These are phyloP conservation scores for Amanita inopinata DNA, from an alignment of 768 basidiomycete genomes.

Conservation along the genomic window DNA sequence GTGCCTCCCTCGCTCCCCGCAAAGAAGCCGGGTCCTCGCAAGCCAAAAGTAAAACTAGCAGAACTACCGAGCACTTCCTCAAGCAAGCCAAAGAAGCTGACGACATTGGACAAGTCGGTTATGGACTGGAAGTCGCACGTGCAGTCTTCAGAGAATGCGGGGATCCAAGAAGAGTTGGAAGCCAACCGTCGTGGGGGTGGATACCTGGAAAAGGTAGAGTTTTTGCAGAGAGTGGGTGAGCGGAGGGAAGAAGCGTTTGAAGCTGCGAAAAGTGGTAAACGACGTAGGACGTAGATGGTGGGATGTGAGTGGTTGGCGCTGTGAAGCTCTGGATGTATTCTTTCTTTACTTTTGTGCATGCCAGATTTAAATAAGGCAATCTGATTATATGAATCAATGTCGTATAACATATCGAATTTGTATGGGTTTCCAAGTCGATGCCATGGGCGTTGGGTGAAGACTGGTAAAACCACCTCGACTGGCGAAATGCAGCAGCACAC, in stretches of 20 bases:
- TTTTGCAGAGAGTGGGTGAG: constrained; percentile 65
- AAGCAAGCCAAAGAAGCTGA: constrained; percentile 63
- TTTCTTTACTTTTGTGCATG: neutral
- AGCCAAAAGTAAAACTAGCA: constrained; percentile 47
- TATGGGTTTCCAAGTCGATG: too few relatives aligned
- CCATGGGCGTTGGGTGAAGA: too few relatives aligned
- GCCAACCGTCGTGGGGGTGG: constrained; percentile 67
- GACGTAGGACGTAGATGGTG: constrained; percentile 28
- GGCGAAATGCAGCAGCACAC: too few relatives aligned
- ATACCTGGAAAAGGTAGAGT: constrained; percentile 80
- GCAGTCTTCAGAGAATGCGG: constrained; percentile 26
- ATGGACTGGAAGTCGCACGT: constrained; percentile 80
- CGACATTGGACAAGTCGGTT: constrained; percentile 77
- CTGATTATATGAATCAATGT: too few relatives aligned
- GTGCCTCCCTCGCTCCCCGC: constrained; percentile 17
- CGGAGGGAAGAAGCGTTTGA: constrained; percentile 60
- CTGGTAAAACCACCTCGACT: too few relatives aligned
- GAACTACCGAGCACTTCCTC: constrained; percentile 33
- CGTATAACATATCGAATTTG: too few relatives aligned
- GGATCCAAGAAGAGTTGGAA: constrained; percentile 62
- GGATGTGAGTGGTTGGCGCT: too few relatives aligned
- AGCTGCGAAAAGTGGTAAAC: constrained; percentile 43
- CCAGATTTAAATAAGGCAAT: too few relatives aligned
- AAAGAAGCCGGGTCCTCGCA: constrained; percentile 53
- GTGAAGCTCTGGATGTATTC: neutral